phyloP scores from a whole-genome alignment of 345 rosid species.

The Lumnitzera littorea region DNA sequence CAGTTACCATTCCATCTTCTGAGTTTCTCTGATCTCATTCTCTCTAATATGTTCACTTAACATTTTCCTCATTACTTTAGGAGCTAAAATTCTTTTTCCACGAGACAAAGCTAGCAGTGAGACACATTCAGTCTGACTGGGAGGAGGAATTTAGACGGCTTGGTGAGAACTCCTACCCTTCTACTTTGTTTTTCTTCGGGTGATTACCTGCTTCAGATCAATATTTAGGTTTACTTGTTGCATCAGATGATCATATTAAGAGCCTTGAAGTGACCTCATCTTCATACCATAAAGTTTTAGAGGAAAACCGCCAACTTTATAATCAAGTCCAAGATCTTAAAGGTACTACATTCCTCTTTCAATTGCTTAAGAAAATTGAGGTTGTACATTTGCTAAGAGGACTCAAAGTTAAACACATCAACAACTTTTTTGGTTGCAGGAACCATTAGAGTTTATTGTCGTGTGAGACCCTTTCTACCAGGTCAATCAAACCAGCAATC shows the following conservation, averaged over 20 bases:
- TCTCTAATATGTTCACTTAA: too few relatives aligned
- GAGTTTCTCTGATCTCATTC: too few relatives aligned
- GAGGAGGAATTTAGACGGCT: conserved; percentile 52
- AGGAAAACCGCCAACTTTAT: conserved; percentile 86
- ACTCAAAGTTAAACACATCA: conserved; percentile 1
- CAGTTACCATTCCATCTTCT: too few relatives aligned
- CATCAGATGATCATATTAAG: conserved; percentile 58
- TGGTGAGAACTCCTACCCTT: conserved; percentile 28
- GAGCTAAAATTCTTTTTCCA: conserved; percentile 44
- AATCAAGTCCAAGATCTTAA: conserved; percentile 99
- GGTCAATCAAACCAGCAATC: conserved; percentile 59
- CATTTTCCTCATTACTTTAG: conserved; percentile 19
- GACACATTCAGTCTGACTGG: conserved; percentile 61
- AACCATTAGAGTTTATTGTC: conserved; percentile 79
- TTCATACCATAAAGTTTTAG: conserved; percentile 75
- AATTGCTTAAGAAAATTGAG: not conserved
- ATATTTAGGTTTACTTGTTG: not conserved
- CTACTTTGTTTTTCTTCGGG: not conserved
- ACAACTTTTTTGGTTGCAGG: conserved; percentile 34
- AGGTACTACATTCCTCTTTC: conserved; percentile 34
- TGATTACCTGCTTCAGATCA: too few relatives aligned
- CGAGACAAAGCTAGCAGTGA: conserved; percentile 49
- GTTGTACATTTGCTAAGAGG: not conserved
- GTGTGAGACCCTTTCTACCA: conserved; percentile 80
- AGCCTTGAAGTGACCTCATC: conserved; percentile 70